Conservation (phyloP, 768 basidiomycete genomes). For the Termitomyces sp. region DNA sequence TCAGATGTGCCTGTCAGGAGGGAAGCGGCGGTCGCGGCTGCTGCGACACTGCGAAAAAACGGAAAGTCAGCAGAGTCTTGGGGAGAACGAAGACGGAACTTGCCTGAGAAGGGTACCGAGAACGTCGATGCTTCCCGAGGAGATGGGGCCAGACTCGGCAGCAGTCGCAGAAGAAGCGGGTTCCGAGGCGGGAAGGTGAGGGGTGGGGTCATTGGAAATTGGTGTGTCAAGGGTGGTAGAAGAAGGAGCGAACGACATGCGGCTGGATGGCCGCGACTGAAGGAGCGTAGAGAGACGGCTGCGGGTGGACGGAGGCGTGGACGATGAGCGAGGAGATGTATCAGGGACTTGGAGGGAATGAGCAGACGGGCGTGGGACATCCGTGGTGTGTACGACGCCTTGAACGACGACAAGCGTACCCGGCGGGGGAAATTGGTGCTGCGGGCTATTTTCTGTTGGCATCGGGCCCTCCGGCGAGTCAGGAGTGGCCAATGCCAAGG, state of each 20-base stretch:
- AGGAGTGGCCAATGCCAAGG: neutral
- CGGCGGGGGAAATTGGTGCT: conserved; percentile 56
- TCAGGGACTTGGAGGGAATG: conserved; percentile 13
- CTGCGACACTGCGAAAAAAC: conserved; percentile 57
- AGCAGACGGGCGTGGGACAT: conserved; percentile 39
- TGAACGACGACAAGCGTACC: conserved; percentile 81
- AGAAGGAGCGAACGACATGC: conserved; percentile 10
- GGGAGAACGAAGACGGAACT: conserved; percentile 16
- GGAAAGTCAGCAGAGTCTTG: neutral
- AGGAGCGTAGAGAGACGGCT: conserved; percentile 30
- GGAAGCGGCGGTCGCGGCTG: conserved; percentile 88
- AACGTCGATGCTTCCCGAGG: conserved; percentile 76
- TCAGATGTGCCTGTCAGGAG: conserved; percentile 70
- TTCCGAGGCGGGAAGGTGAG: neutral
- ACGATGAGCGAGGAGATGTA: conserved; percentile 23
- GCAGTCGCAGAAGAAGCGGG: neutral
- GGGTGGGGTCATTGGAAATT: conserved; percentile 1
- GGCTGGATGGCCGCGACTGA: conserved; percentile 27
- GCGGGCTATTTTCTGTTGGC: neutral
- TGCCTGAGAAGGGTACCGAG: conserved; percentile 80
- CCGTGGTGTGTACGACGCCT: conserved; percentile 76
- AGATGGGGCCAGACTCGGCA: conserved; percentile 33
- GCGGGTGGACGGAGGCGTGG: conserved; percentile 25
- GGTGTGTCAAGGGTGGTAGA: conserved; percentile 9
- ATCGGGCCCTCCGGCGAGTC: neutral